phyloP scores from a whole-genome alignment of 106 monocot genomes.

The Iris macrosiphon region DNA sequence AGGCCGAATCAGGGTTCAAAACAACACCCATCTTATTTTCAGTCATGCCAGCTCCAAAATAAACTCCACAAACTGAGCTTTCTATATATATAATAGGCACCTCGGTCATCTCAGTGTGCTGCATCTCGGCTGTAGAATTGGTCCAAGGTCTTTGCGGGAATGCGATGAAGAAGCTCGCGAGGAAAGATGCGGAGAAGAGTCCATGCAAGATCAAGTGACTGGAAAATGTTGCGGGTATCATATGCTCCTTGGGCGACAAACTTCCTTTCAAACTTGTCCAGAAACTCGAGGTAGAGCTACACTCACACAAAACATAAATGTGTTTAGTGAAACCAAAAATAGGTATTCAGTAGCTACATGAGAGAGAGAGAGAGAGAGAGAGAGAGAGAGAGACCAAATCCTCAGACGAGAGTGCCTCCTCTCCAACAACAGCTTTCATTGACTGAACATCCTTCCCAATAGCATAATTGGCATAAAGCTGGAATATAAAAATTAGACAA shows the following conservation, averaged over 20 bases:
- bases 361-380: too few relatives aligned
- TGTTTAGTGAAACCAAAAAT: neutral
- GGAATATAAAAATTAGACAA: slow-evolving; percentile 2
- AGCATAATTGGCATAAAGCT: slow-evolving; percentile 98
- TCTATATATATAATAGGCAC: too few relatives aligned
- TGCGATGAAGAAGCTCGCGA: slow-evolving; percentile 90
- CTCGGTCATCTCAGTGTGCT: slow-evolving; percentile 34
- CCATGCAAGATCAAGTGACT: slow-evolving; percentile 89
- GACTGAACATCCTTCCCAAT: slow-evolving; percentile 99
- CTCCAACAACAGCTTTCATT: slow-evolving; percentile 99
- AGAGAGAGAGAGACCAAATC: slow-evolving; percentile 78
- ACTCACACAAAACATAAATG: too few relatives aligned
- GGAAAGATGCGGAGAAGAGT: slow-evolving; percentile 94
- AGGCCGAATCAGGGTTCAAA: too few relatives aligned
- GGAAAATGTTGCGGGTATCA: slow-evolving; percentile 94
- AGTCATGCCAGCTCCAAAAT: too few relatives aligned
- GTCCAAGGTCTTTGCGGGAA: slow-evolving; percentile 92
- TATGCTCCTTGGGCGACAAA: slow-evolving; percentile 92
- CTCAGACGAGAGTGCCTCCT: slow-evolving; percentile 98
- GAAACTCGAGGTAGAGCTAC: slow-evolving; percentile 93
- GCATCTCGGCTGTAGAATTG: slow-evolving; percentile 72
- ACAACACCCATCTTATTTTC: too few relatives aligned
- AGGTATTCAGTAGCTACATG: too few relatives aligned
- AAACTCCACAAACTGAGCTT: too few relatives aligned
- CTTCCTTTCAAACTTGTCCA: slow-evolving; percentile 95